phyloP scores from a whole-genome alignment of 2,329 filamentous ascomycete genomes.

The Aureobasidium sp. region DNA sequence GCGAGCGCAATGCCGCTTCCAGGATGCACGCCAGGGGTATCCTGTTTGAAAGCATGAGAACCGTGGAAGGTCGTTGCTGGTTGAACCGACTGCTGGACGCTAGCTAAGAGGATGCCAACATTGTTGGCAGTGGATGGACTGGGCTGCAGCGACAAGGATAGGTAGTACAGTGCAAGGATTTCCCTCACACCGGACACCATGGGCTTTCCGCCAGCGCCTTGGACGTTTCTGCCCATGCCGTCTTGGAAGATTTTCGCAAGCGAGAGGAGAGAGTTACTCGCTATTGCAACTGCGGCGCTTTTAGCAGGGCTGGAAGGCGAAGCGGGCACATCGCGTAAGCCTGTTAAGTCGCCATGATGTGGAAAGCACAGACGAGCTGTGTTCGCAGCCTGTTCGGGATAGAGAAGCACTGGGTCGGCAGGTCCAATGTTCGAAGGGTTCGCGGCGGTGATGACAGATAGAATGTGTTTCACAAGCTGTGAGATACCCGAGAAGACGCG shows the following conservation, averaged over 20 bases:
- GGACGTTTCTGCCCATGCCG: constrained; percentile 69
- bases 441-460: constrained; percentile 50
- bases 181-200: constrained; percentile 70
- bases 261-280: constrained; percentile 89
- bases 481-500: constrained; percentile 61
- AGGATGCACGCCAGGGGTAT: constrained; percentile 68
- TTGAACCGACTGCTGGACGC: constrained; percentile 63
- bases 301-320: constrained; percentile 57
- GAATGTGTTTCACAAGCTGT: constrained; percentile 69
- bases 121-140: constrained; percentile 98
- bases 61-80: constrained; percentile 30
- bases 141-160: constrained; percentile 86
- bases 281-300: constrained; percentile 79
- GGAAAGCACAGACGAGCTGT: constrained; percentile 80
- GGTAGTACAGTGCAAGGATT: constrained; percentile 88
- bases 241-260: constrained; percentile 98
- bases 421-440: constrained; percentile 22
- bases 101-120: constrained; percentile 91
- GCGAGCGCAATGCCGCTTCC: constrained; percentile 84
- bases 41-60: constrained; percentile 24
- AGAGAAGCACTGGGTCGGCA: constrained; percentile 62
- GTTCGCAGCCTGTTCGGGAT: constrained; percentile 72
- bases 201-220: constrained; percentile 23
- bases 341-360: constrained; percentile 65
- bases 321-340: constrained; percentile 55